phyloP scores from a whole-genome alignment of 1,139 yeast species.

The Hemisphaericaspora xylanilytica region DNA sequence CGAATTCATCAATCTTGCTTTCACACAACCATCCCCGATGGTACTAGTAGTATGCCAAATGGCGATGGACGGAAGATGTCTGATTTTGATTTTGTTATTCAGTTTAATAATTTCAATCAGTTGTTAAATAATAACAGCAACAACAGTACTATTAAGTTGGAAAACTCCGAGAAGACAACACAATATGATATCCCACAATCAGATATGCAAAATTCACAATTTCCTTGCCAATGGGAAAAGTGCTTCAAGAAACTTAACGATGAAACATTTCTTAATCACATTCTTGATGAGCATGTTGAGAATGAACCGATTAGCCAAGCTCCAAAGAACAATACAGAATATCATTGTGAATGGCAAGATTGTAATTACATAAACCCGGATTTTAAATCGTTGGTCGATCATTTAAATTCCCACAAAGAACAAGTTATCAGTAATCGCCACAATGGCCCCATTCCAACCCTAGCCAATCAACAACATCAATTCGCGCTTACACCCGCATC shows the following conservation, averaged over 20 bases:
- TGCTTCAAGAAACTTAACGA: constrained; percentile 45
- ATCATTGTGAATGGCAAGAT: constrained; percentile 70
- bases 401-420: constrained; percentile 55
- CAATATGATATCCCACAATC: too few species aligned
- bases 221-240: constrained; percentile 56
- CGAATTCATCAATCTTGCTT: constrained; percentile 47
- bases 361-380: constrained; percentile 59
- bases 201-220: constrained; percentile 3
- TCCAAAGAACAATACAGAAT: too few species aligned
- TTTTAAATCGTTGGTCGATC: constrained; percentile 53
- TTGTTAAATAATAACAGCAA: neutral
- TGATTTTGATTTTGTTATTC: constrained; percentile 44
- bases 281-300: constrained; percentile 55
- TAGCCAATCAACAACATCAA: constrained; percentile 4
- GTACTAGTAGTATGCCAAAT: constrained; percentile 8
- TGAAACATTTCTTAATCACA: constrained; percentile 52
- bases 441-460: constrained; percentile 5
- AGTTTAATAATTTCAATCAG: constrained; percentile 38
- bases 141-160: too few species aligned
- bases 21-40: constrained; percentile 39
- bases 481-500: constrained; percentile 17
- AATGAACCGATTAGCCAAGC: constrained; percentile 26
- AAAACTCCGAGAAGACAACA: too few species aligned
- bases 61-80: constrained; percentile 23
- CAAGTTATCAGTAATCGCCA: too few species aligned